These are phyloP conservation scores for Datura wrightii DNA, from an alignment of 257 asterid species.

Conservation along the genomic window DNA sequence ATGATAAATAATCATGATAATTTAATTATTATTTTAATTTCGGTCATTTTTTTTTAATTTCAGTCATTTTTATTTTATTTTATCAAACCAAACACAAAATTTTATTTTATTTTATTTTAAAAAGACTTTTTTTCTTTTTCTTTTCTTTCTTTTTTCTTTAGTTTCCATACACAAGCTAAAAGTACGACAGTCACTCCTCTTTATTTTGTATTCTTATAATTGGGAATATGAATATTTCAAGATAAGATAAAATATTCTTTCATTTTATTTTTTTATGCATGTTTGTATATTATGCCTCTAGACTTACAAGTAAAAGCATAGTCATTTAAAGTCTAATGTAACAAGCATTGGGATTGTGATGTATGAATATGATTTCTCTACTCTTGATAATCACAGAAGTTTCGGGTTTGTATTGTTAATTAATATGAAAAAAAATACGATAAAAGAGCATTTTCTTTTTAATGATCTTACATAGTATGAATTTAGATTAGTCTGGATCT, in stretches of 20 bases:
- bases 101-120: too few species aligned
- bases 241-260: not conserved
- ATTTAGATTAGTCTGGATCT: not conserved
- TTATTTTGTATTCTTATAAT: not conserved
- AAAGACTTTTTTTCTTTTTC: too few species aligned
- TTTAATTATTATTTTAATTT: too few species aligned
- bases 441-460: not conserved
- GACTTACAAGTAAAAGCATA: not conserved
- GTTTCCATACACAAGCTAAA: not conserved
- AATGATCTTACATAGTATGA: not conserved
- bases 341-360: too few species aligned
- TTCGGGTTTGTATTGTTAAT: not conserved
- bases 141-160: not conserved
- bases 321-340: not conserved
- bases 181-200: not conserved
- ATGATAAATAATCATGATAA: too few species aligned
- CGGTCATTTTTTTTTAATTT: too few species aligned
- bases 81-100: not conserved
- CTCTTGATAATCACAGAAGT: not conserved
- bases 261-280: not conserved
- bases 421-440: not conserved
- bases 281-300: not conserved
- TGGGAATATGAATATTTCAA: constrained; percentile 6
- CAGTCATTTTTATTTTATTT: not conserved
- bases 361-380: not conserved